These are phyloP conservation scores for Penicillium cosmopolitanum DNA, from an alignment of 495 filamentous ascomycete genomes.

Conservation along the genomic window DNA sequence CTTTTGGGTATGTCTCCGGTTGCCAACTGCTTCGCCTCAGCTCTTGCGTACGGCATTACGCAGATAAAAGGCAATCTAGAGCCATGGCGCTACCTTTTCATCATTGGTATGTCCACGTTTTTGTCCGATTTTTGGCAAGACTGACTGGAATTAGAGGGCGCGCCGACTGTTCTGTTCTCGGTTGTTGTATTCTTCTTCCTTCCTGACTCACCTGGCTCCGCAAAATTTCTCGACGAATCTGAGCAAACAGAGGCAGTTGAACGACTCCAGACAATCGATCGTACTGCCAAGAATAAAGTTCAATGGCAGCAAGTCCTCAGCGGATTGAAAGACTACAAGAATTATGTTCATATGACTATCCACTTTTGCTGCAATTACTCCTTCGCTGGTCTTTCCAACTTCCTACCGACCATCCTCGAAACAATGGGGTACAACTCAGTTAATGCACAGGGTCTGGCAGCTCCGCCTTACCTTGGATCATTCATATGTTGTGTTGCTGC, in stretches of 20 bases:
- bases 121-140: constrained; percentile 26
- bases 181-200: constrained; percentile 63
- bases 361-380: constrained; percentile 38
- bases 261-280: constrained; percentile 30
- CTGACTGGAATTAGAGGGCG: constrained; percentile 64
- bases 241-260: constrained; percentile 46
- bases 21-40: constrained; percentile 74
- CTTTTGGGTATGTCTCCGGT: constrained; percentile 73
- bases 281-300: constrained; percentile 26
- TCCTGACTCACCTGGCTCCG: constrained; percentile 67
- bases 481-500: constrained; percentile 64
- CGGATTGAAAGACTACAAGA: constrained; percentile 34
- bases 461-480: constrained; percentile 72
- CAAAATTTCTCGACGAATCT: constrained; percentile 64
- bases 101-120: constrained; percentile 25
- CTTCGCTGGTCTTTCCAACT: constrained; percentile 61
- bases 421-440: constrained; percentile 69
- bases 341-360: constrained; percentile 32
- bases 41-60: constrained; percentile 76
- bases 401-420: constrained; percentile 71
- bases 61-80: constrained; percentile 29
- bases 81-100: constrained; percentile 35
- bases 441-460: constrained; percentile 71
- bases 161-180: constrained; percentile 66
- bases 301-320: constrained; percentile 26